Evolutionary conservation across 164 flowering plant genomes (phyloP).

Genomic region (Sedum album): DNA sequence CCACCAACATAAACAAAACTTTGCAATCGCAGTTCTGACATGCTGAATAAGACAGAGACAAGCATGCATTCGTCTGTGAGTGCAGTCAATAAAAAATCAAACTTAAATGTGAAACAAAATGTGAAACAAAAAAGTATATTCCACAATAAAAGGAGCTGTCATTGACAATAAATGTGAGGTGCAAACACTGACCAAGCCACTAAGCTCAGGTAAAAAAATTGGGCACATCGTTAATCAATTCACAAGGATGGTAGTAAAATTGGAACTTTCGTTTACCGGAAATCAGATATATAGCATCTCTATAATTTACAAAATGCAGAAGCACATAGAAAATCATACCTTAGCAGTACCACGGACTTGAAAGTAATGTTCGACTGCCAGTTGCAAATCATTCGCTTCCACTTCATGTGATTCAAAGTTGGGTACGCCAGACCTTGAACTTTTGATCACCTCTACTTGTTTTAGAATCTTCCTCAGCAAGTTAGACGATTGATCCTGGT

Average conservation of each 20-base stretch:
- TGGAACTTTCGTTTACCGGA: background rate
- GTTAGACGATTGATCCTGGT: constrained; percentile 60
- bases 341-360: constrained; percentile 65
- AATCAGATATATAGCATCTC: background rate
- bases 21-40: background rate
- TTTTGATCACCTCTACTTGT: constrained; percentile 60
- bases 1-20: background rate
- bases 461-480: constrained; percentile 70
- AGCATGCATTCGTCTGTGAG: background rate
- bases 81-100: background rate
- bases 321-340: constrained; percentile 21
- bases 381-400: constrained; percentile 76
- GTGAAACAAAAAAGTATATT: background rate
- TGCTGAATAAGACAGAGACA: constrained; percentile 1
- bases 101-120: background rate
- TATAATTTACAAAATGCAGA: background rate
- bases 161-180: background rate
- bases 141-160: background rate
- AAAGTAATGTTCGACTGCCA: constrained; percentile 61
- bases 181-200: background rate
- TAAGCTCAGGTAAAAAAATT: background rate
- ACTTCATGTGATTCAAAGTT: constrained; percentile 78
- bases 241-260: background rate
- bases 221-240: background rate
- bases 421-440: constrained; percentile 70